phyloP scores from a whole-genome alignment of 805 yeast genomes.

The Metschnikowia bowlesiae region DNA sequence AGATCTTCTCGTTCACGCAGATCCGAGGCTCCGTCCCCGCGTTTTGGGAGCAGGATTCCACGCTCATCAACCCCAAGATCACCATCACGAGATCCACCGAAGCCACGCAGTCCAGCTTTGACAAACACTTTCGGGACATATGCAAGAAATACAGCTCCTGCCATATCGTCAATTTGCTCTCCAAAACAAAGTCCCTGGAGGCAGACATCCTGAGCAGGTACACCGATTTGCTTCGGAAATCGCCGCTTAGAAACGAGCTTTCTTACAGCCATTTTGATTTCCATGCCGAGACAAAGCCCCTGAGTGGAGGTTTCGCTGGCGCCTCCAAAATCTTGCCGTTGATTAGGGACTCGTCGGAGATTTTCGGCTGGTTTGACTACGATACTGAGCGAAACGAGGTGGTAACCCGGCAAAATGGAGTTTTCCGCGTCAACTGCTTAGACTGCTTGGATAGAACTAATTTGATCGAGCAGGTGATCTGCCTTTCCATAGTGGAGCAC shows the following conservation, averaged over 20 bases:
- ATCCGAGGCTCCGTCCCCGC: constrained; percentile 95
- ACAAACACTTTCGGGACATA: constrained; percentile 69
- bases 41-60: constrained; percentile 97
- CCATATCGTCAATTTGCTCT: constrained; percentile 81
- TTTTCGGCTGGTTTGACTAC: constrained; percentile 78
- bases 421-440: constrained; percentile 88
- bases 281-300: constrained; percentile 79
- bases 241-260: constrained; percentile 30
- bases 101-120: constrained; percentile 89
- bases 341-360: constrained; percentile 61
- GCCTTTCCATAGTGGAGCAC: constrained; percentile 60
- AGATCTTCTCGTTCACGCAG: constrained; percentile 72
- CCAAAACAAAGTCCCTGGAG: constrained; percentile 71
- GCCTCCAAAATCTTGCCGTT: constrained; percentile 66
- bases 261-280: constrained; percentile 83
- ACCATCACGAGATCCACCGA: constrained; percentile 83
- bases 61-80: constrained; percentile 86
- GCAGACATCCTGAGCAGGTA: constrained; percentile 66
- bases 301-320: constrained; percentile 77
- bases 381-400: constrained; percentile 53
- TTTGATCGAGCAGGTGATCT: constrained; percentile 78
- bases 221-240: constrained; percentile 46
- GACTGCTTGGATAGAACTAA: constrained; percentile 95
- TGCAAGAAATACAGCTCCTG: constrained; percentile 78
- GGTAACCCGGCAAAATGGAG: constrained; percentile 78